Evolutionary conservation across 73 alveolate genomes (phyloP).

Genomic region (Uronychia setigera): DNA sequence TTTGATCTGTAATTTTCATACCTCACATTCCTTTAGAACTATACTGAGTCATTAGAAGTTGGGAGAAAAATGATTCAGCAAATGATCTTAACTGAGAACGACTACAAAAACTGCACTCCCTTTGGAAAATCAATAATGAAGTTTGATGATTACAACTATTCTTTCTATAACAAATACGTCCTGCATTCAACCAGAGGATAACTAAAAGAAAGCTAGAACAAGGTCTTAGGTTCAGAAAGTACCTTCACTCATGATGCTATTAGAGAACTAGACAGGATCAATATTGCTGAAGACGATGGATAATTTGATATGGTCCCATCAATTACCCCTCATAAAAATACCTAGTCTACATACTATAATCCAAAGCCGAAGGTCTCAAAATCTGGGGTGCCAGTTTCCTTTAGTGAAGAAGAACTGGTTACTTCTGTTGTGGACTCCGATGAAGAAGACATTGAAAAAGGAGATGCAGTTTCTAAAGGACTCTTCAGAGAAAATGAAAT

Average conservation of each 20-base stretch:
- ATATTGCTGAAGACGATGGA: neutral
- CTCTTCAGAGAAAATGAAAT: neutral
- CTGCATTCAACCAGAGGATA: constrained; percentile 13
- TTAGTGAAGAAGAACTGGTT: neutral
- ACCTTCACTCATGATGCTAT: neutral
- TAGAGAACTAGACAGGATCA: neutral
- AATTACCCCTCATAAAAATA: neutral
- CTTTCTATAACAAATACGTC: constrained; percentile 29
- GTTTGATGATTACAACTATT: constrained; percentile 46
- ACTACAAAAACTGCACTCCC: constrained; percentile 2
- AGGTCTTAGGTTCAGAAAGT: neutral
- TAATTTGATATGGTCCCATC: neutral
- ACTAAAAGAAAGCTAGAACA: neutral
- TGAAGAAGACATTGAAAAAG: neutral
- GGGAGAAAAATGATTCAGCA: neutral
- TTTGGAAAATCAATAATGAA: constrained; percentile 37
- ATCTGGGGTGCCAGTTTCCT: too few species aligned
- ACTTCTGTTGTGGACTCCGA: neutral
- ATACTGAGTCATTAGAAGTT: constrained; percentile 8
- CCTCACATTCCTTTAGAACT: neutral
- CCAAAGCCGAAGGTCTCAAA: neutral
- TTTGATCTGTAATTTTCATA: neutral
- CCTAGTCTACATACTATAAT: neutral
- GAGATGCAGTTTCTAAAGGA: neutral
- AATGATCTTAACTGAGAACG: neutral